A percentile compares a stretch with the other conserved stretches of the same genome.
Conservation (phyloP, 176 grass and related monocot species). For the Tillandsia fasciculata region DNA sequence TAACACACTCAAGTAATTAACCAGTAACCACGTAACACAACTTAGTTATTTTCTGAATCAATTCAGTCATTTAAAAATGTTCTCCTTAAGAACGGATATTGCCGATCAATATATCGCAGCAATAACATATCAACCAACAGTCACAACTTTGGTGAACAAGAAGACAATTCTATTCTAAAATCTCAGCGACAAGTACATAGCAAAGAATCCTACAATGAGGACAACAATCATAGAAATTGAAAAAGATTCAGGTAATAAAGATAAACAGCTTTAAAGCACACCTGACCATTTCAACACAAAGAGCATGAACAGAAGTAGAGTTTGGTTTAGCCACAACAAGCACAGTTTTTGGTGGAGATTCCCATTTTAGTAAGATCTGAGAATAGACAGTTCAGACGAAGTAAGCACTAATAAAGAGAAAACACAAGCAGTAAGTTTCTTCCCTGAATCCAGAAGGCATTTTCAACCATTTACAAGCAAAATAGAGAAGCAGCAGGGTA, state of each 20-base stretch:
- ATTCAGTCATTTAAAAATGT: no score
- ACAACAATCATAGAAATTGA: constrained; percentile 2
- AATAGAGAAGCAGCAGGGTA: background rate
- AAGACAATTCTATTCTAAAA: no score
- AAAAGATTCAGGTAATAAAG: background rate
- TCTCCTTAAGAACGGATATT: no score
- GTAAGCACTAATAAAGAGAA: background rate
- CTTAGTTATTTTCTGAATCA: no score
- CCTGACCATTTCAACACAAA: constrained; percentile 75
- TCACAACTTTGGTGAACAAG: no score
- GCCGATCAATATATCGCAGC: background rate
- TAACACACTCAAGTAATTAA: no score
- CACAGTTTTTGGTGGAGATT: constrained; percentile 78
- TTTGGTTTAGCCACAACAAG: constrained; percentile 95
- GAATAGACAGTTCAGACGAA: background rate
- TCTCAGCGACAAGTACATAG: no score
- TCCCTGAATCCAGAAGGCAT: background rate
- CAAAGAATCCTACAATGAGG: background rate
- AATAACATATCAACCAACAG: no score
- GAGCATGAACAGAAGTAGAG: constrained; percentile 57
- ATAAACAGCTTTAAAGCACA: constrained; percentile 32
- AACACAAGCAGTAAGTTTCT: background rate
- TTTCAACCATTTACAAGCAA: background rate
- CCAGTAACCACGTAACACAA: no score
- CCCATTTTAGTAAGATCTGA: constrained; percentile 98